Percentiles rank a stretch among this genome's conserved stretches.
phyloP scores from a whole-genome alignment of 2,329 filamentous ascomycete species.

The Lecanicillium sp. region DNA sequence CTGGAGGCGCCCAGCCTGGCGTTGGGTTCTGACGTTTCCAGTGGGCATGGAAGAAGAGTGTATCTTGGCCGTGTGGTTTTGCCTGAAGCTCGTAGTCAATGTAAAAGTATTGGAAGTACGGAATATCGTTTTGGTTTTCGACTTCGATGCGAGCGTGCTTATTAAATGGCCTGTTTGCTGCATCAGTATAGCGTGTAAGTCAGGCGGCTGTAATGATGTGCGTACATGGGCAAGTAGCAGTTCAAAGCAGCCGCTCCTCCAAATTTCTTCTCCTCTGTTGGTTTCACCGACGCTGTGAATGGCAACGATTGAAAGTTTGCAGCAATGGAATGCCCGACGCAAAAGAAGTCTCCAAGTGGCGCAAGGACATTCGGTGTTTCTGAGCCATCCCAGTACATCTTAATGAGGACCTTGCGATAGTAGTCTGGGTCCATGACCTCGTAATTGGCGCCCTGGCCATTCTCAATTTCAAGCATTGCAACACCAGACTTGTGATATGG shows the following conservation, averaged over 20 bases:
- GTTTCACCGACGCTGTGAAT: conserved; percentile 23
- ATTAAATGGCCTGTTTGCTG: conserved; percentile 18
- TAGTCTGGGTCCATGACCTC: conserved; percentile 25
- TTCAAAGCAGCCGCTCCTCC: conserved; percentile 24
- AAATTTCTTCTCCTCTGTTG: conserved; percentile 24
- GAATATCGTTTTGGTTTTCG: conserved; percentile 23
- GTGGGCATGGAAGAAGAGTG: conserved; percentile 24
- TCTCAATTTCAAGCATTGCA: conserved; percentile 25
- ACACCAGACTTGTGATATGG: conserved; percentile 25
- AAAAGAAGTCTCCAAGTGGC: conserved; percentile 24
- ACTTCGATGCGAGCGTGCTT: conserved; percentile 24
- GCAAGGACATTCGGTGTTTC: conserved; percentile 21
- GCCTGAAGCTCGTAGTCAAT: conserved; percentile 24
- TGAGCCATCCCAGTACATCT: conserved; percentile 26
- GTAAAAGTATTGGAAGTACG: conserved; percentile 27
- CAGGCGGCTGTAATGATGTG: neutral
- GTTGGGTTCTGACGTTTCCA: conserved; percentile 25
- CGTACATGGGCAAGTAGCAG: conserved; percentile 20
- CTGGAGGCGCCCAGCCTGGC: conserved; percentile 21
- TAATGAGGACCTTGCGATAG: conserved; percentile 25
- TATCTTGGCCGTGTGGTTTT: conserved; percentile 17
- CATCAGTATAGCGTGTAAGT: neutral
- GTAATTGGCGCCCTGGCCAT: conserved; percentile 22
- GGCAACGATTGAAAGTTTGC: conserved; percentile 25
- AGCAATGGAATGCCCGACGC: conserved; percentile 22